Percentiles rank a stretch among this genome's conserved stretches.
These are phyloP conservation scores for Pythium phragmiticola DNA, from an alignment of 352 stramenopile species.

Conservation along the genomic window DNA sequence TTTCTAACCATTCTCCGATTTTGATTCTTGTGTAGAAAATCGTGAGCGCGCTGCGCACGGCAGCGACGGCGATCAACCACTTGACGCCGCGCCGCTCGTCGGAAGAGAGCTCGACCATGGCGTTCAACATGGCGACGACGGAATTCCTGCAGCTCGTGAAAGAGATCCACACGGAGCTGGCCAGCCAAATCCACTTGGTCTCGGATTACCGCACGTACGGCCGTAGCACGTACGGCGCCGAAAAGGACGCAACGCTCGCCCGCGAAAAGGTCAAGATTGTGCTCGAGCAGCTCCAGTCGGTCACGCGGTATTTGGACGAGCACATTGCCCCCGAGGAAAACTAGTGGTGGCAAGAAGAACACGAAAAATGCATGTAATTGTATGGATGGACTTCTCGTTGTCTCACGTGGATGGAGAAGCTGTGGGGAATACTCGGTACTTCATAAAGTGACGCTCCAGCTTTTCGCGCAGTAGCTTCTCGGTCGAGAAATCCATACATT, in stretches of 20 bases:
- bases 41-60: constrained; percentile 67
- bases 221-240: constrained; percentile 79
- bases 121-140: constrained; percentile 75
- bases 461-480: constrained; percentile 41
- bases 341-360: constrained; percentile 16
- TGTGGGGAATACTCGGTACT: constrained; percentile 31
- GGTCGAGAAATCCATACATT: constrained; percentile 30
- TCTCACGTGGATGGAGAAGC: not conserved
- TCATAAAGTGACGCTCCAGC: constrained; percentile 64
- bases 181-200: constrained; percentile 81
- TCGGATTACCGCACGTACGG: constrained; percentile 83
- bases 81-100: constrained; percentile 59
- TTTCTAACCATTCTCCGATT: not conserved
- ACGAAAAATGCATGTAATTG: not conserved
- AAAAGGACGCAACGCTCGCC: constrained; percentile 77
- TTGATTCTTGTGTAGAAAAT: constrained; percentile 57
- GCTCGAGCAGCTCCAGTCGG: constrained; percentile 67
- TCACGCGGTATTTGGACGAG: constrained; percentile 80
- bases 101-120: constrained; percentile 63
- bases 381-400: not conserved
- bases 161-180: constrained; percentile 82
- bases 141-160: constrained; percentile 87
- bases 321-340: constrained; percentile 64
- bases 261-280: constrained; percentile 81
- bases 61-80: constrained; percentile 64